Conservation (phyloP, 176 grass and related monocot genomes). For the Bromus sterilis region DNA sequence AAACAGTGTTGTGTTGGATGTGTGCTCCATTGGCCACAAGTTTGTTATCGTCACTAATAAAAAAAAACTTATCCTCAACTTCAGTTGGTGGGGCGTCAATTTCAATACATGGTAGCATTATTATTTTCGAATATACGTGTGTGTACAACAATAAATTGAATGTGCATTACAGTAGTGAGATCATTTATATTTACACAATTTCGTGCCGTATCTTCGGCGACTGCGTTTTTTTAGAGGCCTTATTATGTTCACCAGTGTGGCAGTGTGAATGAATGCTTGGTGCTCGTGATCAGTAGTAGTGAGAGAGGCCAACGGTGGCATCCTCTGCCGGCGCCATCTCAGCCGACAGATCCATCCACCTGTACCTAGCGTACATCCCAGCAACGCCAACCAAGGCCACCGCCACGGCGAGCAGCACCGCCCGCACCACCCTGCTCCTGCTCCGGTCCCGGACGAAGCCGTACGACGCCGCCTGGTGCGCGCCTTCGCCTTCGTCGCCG, state of each 20-base stretch:
- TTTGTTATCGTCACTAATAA: no score
- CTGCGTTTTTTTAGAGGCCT: not conserved
- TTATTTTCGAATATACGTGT: no score
- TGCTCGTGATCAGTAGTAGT: not conserved
- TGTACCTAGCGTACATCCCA: conserved; percentile 18
- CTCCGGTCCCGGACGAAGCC: not conserved
- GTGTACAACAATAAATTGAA: no score
- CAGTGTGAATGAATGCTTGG: not conserved
- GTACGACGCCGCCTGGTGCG: not conserved
- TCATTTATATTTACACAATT: no score
- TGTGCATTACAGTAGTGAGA: no score
- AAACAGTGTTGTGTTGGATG: no score
- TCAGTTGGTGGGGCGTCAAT: no score
- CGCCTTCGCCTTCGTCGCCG: not conserved
- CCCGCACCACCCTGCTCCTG: not conserved
- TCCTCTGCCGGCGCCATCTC: not conserved
- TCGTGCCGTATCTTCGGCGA: no score
- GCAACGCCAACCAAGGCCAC: conserved; percentile 12
- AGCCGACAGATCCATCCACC: conserved; percentile 1
- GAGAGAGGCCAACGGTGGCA: not conserved
- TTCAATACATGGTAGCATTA: no score
- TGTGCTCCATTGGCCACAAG: no score
- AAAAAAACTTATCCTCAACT: no score
- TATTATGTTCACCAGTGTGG: not conserved
- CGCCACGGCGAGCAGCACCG: not conserved